Base-by-base conservation (phyloP, 2,329 filamentous ascomycete species). In the Phyllosticta citrichinensis region DNA sequence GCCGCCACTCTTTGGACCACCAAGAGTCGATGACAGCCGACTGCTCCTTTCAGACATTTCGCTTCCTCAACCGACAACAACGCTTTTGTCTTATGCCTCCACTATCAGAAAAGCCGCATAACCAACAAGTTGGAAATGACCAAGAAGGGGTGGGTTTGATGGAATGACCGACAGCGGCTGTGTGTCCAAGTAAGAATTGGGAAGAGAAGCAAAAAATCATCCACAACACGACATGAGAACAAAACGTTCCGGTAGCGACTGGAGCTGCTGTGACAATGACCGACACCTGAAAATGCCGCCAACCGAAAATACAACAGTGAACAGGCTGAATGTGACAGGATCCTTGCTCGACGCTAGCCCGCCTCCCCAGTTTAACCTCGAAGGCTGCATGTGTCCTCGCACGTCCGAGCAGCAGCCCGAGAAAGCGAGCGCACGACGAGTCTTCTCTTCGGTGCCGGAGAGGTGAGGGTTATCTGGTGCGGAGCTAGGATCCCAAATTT, bases 361-460 rank as follows among this genome's bases (percentile, higher is more conserved):
- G 33, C 33, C 57, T 55, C 64, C 64, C 65, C 66, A 69, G 68
- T 72, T 73, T 66, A 73, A 73, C 70, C 71, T 73, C 71, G 67
- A 68, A 65, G 55, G 60, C 62, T 52, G 52, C 53, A 22, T 61
- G 17, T 33, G 14, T 33, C 53, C 53, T 55, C 14, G 19, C 14
- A 55, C 19, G 27, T 25, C 22, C 55, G 55, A 33, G 27, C 55
- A 19, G 30, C 12, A 17, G 52, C 50, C 11, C 19, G 40, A 27
- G 20, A 20, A 5, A 22, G 58, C 33, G 51, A 58, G 30, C 24
- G 40, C 24, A 52, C 54, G 30, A 20, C 40, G 56, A 64, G 66
- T 63, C 62, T 57, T 63, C 66, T 68, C 60, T 57, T 62, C 60
- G 60, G 60, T 62, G 60, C 33, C 58, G 33, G 22, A 30, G 60